Conservation (phyloP, 1,284 basidiomycete species). For the Boletus semigastroideus region DNA sequence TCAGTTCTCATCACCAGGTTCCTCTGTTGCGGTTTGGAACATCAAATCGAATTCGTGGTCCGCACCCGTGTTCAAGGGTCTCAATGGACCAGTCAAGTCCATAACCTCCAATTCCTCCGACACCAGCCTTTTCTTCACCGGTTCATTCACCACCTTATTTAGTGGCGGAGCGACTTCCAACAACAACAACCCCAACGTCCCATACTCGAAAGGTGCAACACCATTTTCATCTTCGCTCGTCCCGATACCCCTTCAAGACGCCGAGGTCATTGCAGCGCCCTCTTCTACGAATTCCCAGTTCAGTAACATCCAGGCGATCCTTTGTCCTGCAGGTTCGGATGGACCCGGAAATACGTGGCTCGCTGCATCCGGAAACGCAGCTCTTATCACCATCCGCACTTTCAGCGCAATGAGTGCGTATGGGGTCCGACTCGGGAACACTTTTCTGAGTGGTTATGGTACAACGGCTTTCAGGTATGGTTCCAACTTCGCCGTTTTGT, state of each 20-base stretch:
- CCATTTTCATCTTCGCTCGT: constrained; percentile 90
- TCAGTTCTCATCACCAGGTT: constrained; percentile 67
- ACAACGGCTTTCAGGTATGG: constrained; percentile 84
- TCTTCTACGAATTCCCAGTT: constrained; percentile 66
- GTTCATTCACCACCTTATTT: constrained; percentile 81
- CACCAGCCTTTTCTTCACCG: constrained; percentile 81
- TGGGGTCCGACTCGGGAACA: constrained; percentile 90
- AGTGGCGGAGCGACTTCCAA: constrained; percentile 58
- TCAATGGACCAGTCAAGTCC: constrained; percentile 70
- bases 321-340: constrained; percentile 82
- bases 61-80: constrained; percentile 77
- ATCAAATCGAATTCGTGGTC: constrained; percentile 66
- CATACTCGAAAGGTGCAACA: constrained; percentile 74
- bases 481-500: neutral
- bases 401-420: constrained; percentile 71
- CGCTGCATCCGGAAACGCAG: constrained; percentile 66
- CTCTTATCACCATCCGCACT: constrained; percentile 74
- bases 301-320: constrained; percentile 68
- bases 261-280: constrained; percentile 71
- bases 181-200: constrained; percentile 73
- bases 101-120: constrained; percentile 76
- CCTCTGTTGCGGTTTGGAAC: constrained; percentile 82
- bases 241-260: constrained; percentile 73
- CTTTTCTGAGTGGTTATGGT: constrained; percentile 76
- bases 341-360: constrained; percentile 86